These are phyloP conservation scores for Hymenoscyphus infarciens DNA, from an alignment of 2,329 filamentous ascomycete genomes.

Conservation along the genomic window DNA sequence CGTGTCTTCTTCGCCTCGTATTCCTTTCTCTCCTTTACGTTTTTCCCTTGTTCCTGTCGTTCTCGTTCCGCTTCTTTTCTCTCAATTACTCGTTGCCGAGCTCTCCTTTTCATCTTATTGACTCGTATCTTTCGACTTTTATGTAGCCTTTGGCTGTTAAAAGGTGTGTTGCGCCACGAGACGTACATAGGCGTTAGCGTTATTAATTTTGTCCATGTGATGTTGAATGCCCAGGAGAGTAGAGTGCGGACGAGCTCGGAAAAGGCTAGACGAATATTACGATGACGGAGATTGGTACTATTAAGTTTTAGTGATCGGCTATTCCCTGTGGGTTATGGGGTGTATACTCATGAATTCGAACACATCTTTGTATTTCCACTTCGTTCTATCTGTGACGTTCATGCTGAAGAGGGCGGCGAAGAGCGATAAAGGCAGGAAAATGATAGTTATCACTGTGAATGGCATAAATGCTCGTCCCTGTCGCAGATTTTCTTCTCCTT, in stretches of 20 bases:
- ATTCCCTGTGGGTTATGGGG: not conserved
- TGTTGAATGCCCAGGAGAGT: slow-evolving; percentile 5
- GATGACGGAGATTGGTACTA: slow-evolving; percentile 15
- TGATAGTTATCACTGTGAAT: slow-evolving; percentile 25
- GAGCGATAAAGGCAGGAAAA: slow-evolving; percentile 23
- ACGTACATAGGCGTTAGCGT: slow-evolving; percentile 5
- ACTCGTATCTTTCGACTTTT: slow-evolving; percentile 1
- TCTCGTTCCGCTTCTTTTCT: not conserved
- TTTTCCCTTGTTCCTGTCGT: no score
- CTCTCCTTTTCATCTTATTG: slow-evolving; percentile 8
- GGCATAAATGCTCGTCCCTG: slow-evolving; percentile 44
- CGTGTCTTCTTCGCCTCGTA: not conserved
- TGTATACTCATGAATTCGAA: slow-evolving; percentile 17
- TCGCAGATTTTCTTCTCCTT: slow-evolving; percentile 40
- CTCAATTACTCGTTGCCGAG: not conserved
- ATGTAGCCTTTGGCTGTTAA: slow-evolving; percentile 5
- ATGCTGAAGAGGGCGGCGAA: slow-evolving; percentile 13
- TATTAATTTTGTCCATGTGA: slow-evolving; percentile 10
- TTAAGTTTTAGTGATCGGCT: not conserved
- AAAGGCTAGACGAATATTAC: slow-evolving; percentile 19
- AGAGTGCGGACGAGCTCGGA: slow-evolving; percentile 8
- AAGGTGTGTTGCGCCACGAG: slow-evolving; percentile 4
- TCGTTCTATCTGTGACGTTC: slow-evolving; percentile 4
- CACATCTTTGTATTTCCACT: slow-evolving; percentile 13
- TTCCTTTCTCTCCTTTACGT: not conserved